Conservation (phyloP, 2,329 filamentous ascomycete genomes). For the Colletotrichum gigasporum region DNA sequence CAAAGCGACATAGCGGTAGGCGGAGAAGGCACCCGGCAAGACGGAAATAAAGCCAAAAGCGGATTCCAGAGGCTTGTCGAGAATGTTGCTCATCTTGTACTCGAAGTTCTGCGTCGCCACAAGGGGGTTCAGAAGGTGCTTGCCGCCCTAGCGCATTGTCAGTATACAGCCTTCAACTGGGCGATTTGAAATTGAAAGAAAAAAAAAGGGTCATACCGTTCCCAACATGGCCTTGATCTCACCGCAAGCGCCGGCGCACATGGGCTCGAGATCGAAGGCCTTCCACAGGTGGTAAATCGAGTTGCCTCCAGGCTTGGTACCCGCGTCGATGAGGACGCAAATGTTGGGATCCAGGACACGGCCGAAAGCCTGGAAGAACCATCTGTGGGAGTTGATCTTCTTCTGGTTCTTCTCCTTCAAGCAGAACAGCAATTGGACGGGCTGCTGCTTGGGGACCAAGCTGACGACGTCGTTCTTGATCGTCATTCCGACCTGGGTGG, state of each 20-base stretch:
- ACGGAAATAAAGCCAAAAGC: slow-evolving; percentile 98
- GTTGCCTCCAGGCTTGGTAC: slow-evolving; percentile 91
- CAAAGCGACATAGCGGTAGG: slow-evolving; percentile 91
- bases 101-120: slow-evolving; percentile 98
- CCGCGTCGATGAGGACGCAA: slow-evolving; percentile 94
- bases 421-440: slow-evolving; percentile 97
- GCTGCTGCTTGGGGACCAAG: slow-evolving; percentile 85
- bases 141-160: too few relatives aligned
- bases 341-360: slow-evolving; percentile 94
- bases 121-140: slow-evolving; percentile 90
- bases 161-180: too few relatives aligned
- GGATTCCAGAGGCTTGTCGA: slow-evolving; percentile 97
- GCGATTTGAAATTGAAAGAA: too few relatives aligned
- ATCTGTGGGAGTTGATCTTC: slow-evolving; percentile 99
- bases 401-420: slow-evolving; percentile 99
- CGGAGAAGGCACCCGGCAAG: slow-evolving; percentile 96
- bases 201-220: too few relatives aligned
- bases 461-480: slow-evolving; percentile 91
- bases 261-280: slow-evolving; percentile 95
- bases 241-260: slow-evolving; percentile 96
- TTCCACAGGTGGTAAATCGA: slow-evolving; percentile 99
- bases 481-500: slow-evolving; percentile 84
- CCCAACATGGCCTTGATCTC: slow-evolving; percentile 99
- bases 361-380: slow-evolving; percentile 99
- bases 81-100: slow-evolving; percentile 99